Percentiles rank a stretch among this genome's conserved stretches.
Evolutionary conservation across 805 yeast genomes (phyloP).

Genomic region (Lachancea quebecensis): DNA sequence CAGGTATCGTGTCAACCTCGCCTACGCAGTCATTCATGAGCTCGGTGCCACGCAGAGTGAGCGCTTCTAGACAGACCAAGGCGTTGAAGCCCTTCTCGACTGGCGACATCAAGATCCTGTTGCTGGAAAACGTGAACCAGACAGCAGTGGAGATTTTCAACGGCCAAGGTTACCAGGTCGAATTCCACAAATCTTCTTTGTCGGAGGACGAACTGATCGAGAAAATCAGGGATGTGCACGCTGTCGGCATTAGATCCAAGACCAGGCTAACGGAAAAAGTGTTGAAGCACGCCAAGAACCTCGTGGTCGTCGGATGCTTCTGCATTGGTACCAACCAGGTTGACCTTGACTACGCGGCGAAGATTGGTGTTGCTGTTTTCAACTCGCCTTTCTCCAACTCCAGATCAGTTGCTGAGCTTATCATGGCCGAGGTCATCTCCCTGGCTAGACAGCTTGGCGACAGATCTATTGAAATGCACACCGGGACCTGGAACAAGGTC

Average conservation of each 20-base stretch:
- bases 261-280: slow-evolving; percentile 79
- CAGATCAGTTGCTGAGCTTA: slow-evolving; percentile 96
- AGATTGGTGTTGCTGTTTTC: slow-evolving; percentile 91
- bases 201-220: slow-evolving; percentile 92
- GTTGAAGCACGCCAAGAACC: slow-evolving; percentile 77
- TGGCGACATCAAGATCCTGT: slow-evolving; percentile 86
- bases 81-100: slow-evolving; percentile 90
- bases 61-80: slow-evolving; percentile 47
- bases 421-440: slow-evolving; percentile 88
- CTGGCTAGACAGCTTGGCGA: slow-evolving; percentile 96
- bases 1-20: slow-evolving; percentile 74
- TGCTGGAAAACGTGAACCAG: slow-evolving; percentile 87
- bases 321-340: slow-evolving; percentile 99
- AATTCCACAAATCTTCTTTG: slow-evolving; percentile 80
- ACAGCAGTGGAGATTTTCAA: slow-evolving; percentile 84
- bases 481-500: slow-evolving; percentile 97
- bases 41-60: slow-evolving; percentile 39
- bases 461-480: slow-evolving; percentile 90
- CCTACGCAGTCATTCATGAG: slow-evolving; percentile 69
- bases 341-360: slow-evolving; percentile 85
- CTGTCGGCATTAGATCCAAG: slow-evolving; percentile 96
- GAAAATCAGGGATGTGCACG: slow-evolving; percentile 89
- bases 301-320: slow-evolving; percentile 92
- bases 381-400: slow-evolving; percentile 98
- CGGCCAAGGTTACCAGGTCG: slow-evolving; percentile 95